Evolutionary conservation across 495 filamentous ascomycete species (phyloP), one percentile per base, ranked within the genome.

Genomic region (Darksidea phi): DNA sequence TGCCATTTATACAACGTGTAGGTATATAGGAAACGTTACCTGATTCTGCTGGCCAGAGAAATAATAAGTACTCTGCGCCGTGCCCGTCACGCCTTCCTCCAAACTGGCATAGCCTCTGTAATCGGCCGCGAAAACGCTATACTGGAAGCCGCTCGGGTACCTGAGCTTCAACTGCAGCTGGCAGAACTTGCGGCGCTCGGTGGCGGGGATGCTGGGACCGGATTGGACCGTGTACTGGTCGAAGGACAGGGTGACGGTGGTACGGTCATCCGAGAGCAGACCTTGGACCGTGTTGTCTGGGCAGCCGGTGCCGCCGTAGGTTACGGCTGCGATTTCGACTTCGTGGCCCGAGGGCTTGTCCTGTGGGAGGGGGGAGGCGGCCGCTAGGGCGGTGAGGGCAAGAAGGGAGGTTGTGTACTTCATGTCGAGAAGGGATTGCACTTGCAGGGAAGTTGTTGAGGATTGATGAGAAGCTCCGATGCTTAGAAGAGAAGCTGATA

Each of bases 121-220:
- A 54, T 64, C 61, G 1, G 61, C 61, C 5, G 55, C 61, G 25
- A 64, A 64, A 15, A 64, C 32, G 23, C 23, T 37, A 23, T 48
- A 64, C 24, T 64, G 61, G 37, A 64, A 64, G 23, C 61, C 61
- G 18, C 28, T 34, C 10, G 61, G 61, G 38, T 64, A 64, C 56
- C 55, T 64, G 13, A 64, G 50, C 61, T 64, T 64, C 25, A 64
- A 23, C 34, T 64, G 61, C 26, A 64, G 45, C 55, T 64, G 61
- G 45, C 56, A 64, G 55, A 64, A 64, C 55, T 64, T 64, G 55
- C 61, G 61, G 17, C 61, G 61, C 41, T 64, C 61, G 1, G 61
- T 64, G 3, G 56, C 61, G 2, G 61, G 42, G 49, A 64, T 64
- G 50, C 34, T 64, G 48, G 61, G 61, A n/a, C 61, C 61, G 20